Base-by-base conservation (phyloP, 1,139 yeast genomes). In the Suhomyces terraborum region DNA sequence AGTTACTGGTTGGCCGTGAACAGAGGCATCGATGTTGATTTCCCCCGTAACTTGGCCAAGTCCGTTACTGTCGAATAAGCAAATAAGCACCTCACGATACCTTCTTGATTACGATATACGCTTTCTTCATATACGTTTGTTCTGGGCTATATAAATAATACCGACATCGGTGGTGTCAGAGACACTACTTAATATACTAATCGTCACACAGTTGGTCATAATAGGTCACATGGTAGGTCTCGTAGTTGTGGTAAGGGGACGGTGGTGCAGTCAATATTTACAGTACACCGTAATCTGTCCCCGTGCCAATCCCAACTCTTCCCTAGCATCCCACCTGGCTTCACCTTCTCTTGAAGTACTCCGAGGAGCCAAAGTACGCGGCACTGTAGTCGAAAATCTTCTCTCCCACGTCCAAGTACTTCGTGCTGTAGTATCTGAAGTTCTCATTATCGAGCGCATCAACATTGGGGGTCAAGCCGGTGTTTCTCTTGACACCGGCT, bases 21-120 rank as follows among this genome's bases (percentile, higher is more conserved):
- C 69, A 86, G 93, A 64, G 98, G 98, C 32, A 85, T 88, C 56
- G 96, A 94, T 63, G 98, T 94, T 45, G 99, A 94, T 66, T 93
- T 93, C 81, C 99, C 99, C 54, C 84, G 98, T 71, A 94, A 94
- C 73, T 79, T 94, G 72, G 99, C 99, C 51, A 94, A 94, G 75
- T 84, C 96, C 35, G 98, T 94, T 45, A 94, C 99, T 40, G 98
- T 94, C 50, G 98, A 84, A 72, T 86, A 75, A 49, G 35, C 38
- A 24, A 84, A 72, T 86, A 75, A 49, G 35, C 38, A 24, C 13
- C 18, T 20, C 32, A 38, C 31, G 38, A 37, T 32, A 36, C 35
- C 39, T 16, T n/a, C 20, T 18, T 19, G 16, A 24, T 38, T 24
- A 38, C 36, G 41, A 38, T 32, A 36, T 35, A 28, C 35, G 32